These are phyloP conservation scores for Arctostaphylos glauca DNA, from an alignment of 148 eudicot genomes.

Conservation along the genomic window DNA sequence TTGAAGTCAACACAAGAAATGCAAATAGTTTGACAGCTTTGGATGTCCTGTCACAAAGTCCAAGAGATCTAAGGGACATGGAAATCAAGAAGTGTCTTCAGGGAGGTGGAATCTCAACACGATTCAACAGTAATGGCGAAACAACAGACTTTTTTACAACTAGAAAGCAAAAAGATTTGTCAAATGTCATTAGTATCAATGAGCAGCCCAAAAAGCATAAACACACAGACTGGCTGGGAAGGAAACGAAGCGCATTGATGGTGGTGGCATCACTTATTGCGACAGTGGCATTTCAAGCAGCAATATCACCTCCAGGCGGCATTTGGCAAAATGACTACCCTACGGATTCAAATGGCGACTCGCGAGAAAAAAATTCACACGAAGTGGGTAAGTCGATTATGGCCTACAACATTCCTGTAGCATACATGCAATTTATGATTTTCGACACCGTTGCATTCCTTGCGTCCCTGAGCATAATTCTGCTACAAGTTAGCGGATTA, in stretches of 20 bases:
- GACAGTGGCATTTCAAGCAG: slow-evolving; percentile 31
- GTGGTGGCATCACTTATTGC: slow-evolving; percentile 33
- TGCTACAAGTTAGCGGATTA: slow-evolving; percentile 24
- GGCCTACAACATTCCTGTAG: slow-evolving; percentile 14
- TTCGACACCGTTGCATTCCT: slow-evolving; percentile 25
- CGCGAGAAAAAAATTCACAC: background rate
- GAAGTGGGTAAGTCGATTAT: slow-evolving; percentile 17
- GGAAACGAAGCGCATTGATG: slow-evolving; percentile 16
- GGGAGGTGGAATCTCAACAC: background rate
- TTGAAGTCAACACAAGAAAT: slow-evolving; percentile 11
- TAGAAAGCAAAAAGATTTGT: background rate
- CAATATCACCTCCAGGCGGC: slow-evolving; percentile 34
- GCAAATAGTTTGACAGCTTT: slow-evolving; percentile 24
- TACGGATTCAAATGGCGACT: slow-evolving; percentile 1
- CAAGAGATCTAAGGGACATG: slow-evolving; percentile 21
- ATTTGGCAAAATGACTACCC: slow-evolving; percentile 21
- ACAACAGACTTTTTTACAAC: background rate
- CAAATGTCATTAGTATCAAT: background rate
- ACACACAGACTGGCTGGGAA: slow-evolving; percentile 15
- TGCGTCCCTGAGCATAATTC: slow-evolving; percentile 23
- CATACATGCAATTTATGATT: slow-evolving; percentile 20
- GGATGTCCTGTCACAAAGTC: slow-evolving; percentile 18
- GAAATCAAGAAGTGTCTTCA: slow-evolving; percentile 17
- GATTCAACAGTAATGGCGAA: background rate
- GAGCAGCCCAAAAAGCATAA: background rate